These are phyloP conservation scores for Cercophora newfieldiana DNA, from an alignment of 495 filamentous ascomycete species.

Conservation along the genomic window DNA sequence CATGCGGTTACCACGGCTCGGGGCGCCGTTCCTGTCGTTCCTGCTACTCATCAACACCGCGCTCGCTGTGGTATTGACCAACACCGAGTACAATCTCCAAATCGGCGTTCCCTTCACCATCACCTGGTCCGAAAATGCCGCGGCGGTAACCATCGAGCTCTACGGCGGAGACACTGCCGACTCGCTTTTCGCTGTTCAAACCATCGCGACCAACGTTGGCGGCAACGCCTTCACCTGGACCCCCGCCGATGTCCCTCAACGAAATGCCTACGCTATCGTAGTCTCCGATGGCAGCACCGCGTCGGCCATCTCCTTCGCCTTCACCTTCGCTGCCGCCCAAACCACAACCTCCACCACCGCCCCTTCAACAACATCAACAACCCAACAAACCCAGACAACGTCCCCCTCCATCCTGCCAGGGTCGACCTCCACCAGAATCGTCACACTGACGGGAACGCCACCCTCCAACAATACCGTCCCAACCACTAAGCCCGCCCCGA, in stretches of 20 bases:
- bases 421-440: neutral
- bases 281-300: neutral
- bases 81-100: slow-evolving; percentile 1
- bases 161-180: neutral
- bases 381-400: neutral
- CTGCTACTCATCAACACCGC: neutral
- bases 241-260: neutral
- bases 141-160: slow-evolving; percentile 2
- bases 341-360: neutral
- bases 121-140: slow-evolving; percentile 6
- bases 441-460: neutral
- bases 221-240: slow-evolving; percentile 11
- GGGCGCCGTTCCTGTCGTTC: neutral
- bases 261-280: neutral
- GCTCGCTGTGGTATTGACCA: slow-evolving; percentile 2
- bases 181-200: neutral
- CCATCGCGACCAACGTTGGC: neutral
- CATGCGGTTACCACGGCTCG: slow-evolving; percentile 8
- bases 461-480: neutral
- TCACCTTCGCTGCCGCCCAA: neutral
- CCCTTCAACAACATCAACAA: neutral
- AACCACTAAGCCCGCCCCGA: neutral
- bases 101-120: slow-evolving; percentile 10
- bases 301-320: slow-evolving; percentile 9
- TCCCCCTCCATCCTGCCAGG: too few relatives aligned